Conservation (phyloP, 495 filamentous ascomycete genomes). For the Extremus antarcticus region DNA sequence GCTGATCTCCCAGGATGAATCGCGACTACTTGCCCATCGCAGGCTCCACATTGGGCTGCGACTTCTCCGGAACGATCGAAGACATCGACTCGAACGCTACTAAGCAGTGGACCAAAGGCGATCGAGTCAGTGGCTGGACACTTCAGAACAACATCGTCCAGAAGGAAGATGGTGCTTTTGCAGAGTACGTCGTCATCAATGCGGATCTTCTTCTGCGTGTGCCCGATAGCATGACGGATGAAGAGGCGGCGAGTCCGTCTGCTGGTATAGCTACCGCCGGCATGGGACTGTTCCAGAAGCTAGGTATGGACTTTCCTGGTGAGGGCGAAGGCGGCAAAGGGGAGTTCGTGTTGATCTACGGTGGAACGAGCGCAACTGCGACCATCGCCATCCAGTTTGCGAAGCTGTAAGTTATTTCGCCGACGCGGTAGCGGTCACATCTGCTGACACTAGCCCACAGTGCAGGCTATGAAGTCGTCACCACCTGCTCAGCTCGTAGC, state of each 20-base stretch:
- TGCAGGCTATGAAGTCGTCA: conserved; percentile 19
- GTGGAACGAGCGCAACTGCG: conserved; percentile 38
- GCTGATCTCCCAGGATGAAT: conserved; percentile 39
- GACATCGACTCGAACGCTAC: conserved; percentile 41
- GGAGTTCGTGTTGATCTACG: conserved; percentile 43
- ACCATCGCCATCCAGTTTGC: conserved; percentile 46
- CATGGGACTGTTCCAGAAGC: conserved; percentile 37
- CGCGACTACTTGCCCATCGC: conserved; percentile 25
- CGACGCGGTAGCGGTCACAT: conserved; percentile 26
- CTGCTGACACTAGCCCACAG: conserved; percentile 1
- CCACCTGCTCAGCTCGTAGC: conserved; percentile 43
- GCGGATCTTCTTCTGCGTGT: conserved; percentile 41
- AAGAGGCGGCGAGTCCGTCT: conserved; percentile 45
- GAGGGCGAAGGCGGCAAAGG: conserved; percentile 18
- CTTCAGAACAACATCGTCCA: conserved; percentile 42
- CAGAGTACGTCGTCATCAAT: conserved; percentile 40
- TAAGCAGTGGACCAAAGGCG: conserved; percentile 38
- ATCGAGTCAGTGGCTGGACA: conserved; percentile 40
- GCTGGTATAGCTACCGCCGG: conserved; percentile 42
- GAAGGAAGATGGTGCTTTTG: conserved; percentile 45
- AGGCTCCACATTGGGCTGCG: conserved; percentile 41
- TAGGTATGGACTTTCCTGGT: conserved; percentile 32
- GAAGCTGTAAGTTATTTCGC: conserved; percentile 30
- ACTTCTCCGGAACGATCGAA: conserved; percentile 47
- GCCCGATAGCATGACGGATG: conserved; percentile 45